Percentiles rank a stretch among this genome's conserved stretches.
These are phyloP conservation scores for Gossypium stocksii DNA, from an alignment of 345 rosid species.

Conservation along the genomic window DNA sequence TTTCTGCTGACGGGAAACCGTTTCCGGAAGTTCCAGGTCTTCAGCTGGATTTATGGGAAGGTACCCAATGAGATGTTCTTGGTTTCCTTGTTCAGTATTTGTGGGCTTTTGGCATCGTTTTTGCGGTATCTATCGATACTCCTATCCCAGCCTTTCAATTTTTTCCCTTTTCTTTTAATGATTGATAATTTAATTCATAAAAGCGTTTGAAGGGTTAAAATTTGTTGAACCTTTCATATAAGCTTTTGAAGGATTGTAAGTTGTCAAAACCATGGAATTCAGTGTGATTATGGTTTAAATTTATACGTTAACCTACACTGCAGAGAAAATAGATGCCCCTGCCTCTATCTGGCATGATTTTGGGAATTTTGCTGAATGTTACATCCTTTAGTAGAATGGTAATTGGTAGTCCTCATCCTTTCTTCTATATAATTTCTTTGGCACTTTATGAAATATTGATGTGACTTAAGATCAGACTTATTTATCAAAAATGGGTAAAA, in stretches of 20 bases:
- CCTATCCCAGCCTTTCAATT: not conserved
- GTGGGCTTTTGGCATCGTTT: constrained; percentile 85
- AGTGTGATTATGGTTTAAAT: not conserved
- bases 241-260: not conserved
- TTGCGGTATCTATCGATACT: constrained; percentile 47
- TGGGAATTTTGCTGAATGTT: not conserved
- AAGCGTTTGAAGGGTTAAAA: not conserved
- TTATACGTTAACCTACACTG: not conserved
- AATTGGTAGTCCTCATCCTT: not conserved
- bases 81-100: constrained; percentile 79
- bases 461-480: not conserved
- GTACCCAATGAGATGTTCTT: constrained; percentile 68
- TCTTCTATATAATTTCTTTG: not conserved
- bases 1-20: constrained; percentile 19
- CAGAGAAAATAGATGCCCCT: not conserved
- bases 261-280: not conserved
- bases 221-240: not conserved
- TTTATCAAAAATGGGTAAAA: too few relatives aligned
- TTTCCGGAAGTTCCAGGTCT: constrained; percentile 57
- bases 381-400: not conserved
- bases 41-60: constrained; percentile 72
- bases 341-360: not conserved
- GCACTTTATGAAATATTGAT: not conserved
- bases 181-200: not conserved
- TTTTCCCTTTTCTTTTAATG: not conserved